Percentiles rank a stretch among this genome's conserved stretches.
Conservation (phyloP, 2,329 filamentous ascomycete genomes). For the Xenosphaeropsis pyriputrescens region DNA sequence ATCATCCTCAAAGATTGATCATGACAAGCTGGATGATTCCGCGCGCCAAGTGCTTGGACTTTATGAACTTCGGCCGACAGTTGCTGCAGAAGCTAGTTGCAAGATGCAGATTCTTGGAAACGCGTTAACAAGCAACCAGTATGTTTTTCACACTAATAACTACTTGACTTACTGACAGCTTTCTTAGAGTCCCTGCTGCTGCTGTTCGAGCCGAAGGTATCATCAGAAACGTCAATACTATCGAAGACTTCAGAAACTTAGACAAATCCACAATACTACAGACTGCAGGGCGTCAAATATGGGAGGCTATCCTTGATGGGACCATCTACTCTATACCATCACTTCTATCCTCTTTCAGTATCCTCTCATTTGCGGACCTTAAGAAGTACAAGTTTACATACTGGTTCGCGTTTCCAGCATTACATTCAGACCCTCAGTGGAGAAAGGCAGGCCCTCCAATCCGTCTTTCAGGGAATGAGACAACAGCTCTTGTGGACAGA, state of each 20-base stretch:
- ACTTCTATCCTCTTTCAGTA: slow-evolving; percentile 73
- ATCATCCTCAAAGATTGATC: slow-evolving; percentile 87
- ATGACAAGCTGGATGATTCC: slow-evolving; percentile 93
- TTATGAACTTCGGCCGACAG: slow-evolving; percentile 67
- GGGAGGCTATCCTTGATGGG: slow-evolving; percentile 94
- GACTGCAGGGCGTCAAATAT: slow-evolving; percentile 71
- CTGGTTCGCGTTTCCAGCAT: slow-evolving; percentile 90
- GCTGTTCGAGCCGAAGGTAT: slow-evolving; percentile 79
- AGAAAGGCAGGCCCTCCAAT: slow-evolving; percentile 34
- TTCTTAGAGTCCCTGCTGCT: slow-evolving; percentile 46
- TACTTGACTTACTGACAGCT: slow-evolving; percentile 7
- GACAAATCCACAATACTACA: slow-evolving; percentile 70
- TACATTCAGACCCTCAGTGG: slow-evolving; percentile 83
- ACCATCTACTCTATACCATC: slow-evolving; percentile 94
- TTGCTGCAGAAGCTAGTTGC: slow-evolving; percentile 61
- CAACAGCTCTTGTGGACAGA: slow-evolving; percentile 62
- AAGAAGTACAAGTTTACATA: slow-evolving; percentile 98
- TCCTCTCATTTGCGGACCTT: slow-evolving; percentile 86
- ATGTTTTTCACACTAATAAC: slow-evolving; percentile 21
- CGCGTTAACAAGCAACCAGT: slow-evolving; percentile 74
- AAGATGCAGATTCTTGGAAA: slow-evolving; percentile 84
- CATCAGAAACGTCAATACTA: slow-evolving; percentile 91
- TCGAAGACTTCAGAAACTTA: slow-evolving; percentile 78
- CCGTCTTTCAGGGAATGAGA: slow-evolving; percentile 52
- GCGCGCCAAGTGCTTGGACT: slow-evolving; percentile 74